A percentile compares a stretch with the other conserved stretches of the same genome.
Conservation (phyloP, 352 stramenopile genomes). For the Phytophthora idaei region DNA sequence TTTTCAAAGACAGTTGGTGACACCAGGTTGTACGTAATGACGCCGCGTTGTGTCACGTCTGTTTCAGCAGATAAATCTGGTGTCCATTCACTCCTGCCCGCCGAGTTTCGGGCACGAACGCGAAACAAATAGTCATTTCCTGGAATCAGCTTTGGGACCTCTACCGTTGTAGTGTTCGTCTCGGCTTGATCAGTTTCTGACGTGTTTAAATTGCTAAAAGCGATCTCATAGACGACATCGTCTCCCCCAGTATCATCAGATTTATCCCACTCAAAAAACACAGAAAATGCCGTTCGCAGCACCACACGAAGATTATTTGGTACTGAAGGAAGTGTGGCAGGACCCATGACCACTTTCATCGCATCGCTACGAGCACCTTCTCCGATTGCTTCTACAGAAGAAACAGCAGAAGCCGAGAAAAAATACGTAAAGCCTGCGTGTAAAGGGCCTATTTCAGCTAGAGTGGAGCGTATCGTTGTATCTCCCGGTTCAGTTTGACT, state of each 20-base stretch:
- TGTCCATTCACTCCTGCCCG: constrained; percentile 47
- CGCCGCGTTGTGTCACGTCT: constrained; percentile 51
- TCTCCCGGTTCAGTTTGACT: constrained; percentile 19
- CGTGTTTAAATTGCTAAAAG: constrained; percentile 21
- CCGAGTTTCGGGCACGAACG: constrained; percentile 44
- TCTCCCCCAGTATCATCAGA: constrained; percentile 52
- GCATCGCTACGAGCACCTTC: constrained; percentile 43
- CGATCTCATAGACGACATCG: constrained; percentile 41
- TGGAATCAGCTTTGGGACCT: constrained; percentile 35
- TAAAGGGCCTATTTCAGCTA: constrained; percentile 35
- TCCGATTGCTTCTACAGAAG: constrained; percentile 31
- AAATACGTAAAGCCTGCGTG: constrained; percentile 37
- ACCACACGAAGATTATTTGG: constrained; percentile 42
- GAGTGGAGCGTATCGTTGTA: constrained; percentile 11
- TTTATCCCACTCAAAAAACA: constrained; percentile 46
- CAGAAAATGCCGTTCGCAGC: constrained; percentile 31
- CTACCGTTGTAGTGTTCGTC: constrained; percentile 4
- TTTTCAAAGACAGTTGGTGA: constrained; percentile 53
- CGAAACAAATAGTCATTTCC: constrained; percentile 46
- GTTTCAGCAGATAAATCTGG: constrained; percentile 33
- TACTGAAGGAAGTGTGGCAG: constrained; percentile 40
- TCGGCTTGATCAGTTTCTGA: neutral
- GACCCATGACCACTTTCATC: constrained; percentile 31
- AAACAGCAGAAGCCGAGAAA: constrained; percentile 39
- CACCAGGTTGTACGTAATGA: constrained; percentile 28